phyloP scores from a whole-genome alignment of 805 yeast species.

The Huiozyma sinensis region DNA sequence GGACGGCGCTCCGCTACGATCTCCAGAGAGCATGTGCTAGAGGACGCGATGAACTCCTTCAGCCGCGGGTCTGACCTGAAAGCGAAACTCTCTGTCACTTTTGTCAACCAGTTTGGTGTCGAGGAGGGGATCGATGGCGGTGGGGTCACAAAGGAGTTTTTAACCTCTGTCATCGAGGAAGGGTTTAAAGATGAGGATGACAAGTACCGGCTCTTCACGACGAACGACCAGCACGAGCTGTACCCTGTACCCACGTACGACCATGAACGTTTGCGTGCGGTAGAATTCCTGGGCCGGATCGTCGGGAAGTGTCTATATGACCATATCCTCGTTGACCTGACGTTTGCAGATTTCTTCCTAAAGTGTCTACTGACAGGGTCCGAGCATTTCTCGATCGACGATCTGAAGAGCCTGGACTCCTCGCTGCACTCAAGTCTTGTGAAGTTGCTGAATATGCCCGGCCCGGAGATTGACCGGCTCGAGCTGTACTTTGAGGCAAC shows the following conservation, averaged over 20 bases:
- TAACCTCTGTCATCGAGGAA: constrained; percentile 60
- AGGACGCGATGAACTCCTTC: constrained; percentile 61
- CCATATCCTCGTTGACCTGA: constrained; percentile 65
- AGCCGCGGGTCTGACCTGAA: constrained; percentile 50
- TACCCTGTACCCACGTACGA: constrained; percentile 41
- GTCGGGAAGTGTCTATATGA: constrained; percentile 87
- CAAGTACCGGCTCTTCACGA: constrained; percentile 29
- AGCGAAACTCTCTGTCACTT: constrained; percentile 48
- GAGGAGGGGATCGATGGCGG: constrained; percentile 96
- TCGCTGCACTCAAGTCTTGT: constrained; percentile 55
- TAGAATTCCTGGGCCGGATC: constrained; percentile 66
- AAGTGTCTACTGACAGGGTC: constrained; percentile 48
- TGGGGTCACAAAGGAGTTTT: constrained; percentile 84
- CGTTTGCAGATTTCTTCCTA: constrained; percentile 79
- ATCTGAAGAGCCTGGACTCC: constrained; percentile 58
- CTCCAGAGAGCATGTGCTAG: constrained; percentile 57
- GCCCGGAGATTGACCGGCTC: constrained; percentile 40
- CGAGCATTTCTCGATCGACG: constrained; percentile 51
- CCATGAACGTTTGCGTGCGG: constrained; percentile 25
- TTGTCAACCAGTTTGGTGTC: constrained; percentile 58
- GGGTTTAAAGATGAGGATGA: constrained; percentile 40
- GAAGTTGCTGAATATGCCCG: constrained; percentile 46
- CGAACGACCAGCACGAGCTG: constrained; percentile 45
- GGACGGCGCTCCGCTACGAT: constrained; percentile 37
- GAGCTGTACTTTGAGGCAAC: constrained; percentile 60